A percentile compares a stretch with the other conserved stretches of the same genome.
These are phyloP conservation scores for Helicocarpus griseus DNA, from an alignment of 2,329 filamentous ascomycete species.

Conservation along the genomic window DNA sequence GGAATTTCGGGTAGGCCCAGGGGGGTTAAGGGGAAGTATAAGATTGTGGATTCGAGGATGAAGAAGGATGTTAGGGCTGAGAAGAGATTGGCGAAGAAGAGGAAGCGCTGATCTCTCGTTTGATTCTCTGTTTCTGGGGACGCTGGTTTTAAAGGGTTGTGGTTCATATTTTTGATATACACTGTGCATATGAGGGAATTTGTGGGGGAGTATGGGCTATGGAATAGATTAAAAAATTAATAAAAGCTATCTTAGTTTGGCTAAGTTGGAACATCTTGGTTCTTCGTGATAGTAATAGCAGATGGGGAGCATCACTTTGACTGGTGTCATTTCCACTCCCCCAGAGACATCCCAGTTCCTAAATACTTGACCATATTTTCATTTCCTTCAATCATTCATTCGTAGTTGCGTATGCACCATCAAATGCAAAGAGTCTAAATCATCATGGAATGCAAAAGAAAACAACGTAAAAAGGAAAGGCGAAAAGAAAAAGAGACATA, in stretches of 20 bases:
- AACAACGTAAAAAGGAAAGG: not conserved
- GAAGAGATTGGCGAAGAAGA: slow-evolving; percentile 71
- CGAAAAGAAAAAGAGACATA: not conserved
- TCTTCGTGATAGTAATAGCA: not conserved
- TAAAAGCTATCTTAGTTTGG: not conserved
- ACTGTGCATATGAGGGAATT: not conserved
- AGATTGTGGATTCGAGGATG: slow-evolving; percentile 89
- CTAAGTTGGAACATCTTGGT: not conserved
- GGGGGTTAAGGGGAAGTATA: slow-evolving; percentile 92
- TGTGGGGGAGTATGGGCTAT: not conserved
- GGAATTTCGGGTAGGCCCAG: slow-evolving; percentile 78
- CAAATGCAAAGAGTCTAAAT: not conserved
- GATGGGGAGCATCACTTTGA: not conserved
- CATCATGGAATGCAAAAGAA: not conserved
- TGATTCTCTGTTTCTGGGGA: not conserved
- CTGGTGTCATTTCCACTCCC: not conserved
- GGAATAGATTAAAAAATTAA: not conserved
- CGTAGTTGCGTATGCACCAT: not conserved
- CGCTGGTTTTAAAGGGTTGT: not conserved
- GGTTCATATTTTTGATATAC: not conserved
- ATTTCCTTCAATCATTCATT: not conserved
- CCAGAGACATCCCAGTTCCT: not conserved
- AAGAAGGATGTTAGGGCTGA: slow-evolving; percentile 91
- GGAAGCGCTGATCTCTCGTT: slow-evolving; percentile 39
- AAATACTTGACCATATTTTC: not conserved